A percentile compares a stretch with the other conserved stretches of the same genome.
Conservation (phyloP, 108 stramenopile genomes). For the Cyclotella cryptica region DNA sequence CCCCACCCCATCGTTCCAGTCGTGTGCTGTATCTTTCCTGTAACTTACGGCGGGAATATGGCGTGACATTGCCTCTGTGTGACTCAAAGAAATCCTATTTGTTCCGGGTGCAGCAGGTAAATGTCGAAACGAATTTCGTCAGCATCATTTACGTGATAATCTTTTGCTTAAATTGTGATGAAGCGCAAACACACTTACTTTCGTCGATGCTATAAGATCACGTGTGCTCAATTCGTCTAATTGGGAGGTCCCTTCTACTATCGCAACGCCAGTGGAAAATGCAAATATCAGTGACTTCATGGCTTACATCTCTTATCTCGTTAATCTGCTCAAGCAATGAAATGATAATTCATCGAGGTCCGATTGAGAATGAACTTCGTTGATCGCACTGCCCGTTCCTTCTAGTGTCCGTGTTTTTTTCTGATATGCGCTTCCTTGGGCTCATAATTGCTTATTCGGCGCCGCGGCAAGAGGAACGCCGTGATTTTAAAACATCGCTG, state of each 20-base stretch:
- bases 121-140: too few species aligned
- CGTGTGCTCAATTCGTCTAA: slow-evolving; percentile 3
- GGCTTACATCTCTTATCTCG: not conserved
- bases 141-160: too few species aligned
- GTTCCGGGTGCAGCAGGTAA: not conserved
- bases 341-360: not conserved
- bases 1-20: not conserved
- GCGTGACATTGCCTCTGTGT: not conserved
- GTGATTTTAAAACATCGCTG: too few species aligned
- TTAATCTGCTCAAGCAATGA: not conserved
- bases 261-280: not conserved
- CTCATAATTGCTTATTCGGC: too few species aligned
- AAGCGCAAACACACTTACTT: not conserved
- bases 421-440: too few species aligned
- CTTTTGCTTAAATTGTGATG: not conserved
- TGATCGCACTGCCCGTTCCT: too few species aligned
- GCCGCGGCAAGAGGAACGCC: too few species aligned
- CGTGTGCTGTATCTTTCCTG: slow-evolving; percentile 9
- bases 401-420: too few species aligned
- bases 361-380: too few species aligned
- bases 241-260: not conserved
- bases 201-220: slow-evolving; percentile 11
- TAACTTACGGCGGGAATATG: not conserved
- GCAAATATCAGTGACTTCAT: slow-evolving; percentile 3
- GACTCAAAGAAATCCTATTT: not conserved